Evolutionary conservation across 139 green algal genomes (phyloP).

Genomic region (Coelastrella sp.): DNA sequence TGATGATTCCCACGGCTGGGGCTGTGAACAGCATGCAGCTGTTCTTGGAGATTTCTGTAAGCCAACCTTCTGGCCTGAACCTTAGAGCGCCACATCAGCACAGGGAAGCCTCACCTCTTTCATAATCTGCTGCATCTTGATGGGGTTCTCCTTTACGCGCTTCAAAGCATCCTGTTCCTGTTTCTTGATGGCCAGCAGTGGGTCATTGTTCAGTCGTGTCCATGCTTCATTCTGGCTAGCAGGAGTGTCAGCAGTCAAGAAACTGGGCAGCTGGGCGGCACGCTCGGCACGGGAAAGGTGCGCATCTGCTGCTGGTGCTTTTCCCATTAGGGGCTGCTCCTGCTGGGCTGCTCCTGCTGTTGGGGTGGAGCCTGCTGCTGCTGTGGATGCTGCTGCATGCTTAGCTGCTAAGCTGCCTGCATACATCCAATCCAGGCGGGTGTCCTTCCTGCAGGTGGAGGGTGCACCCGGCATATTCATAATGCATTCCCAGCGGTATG

Average conservation of each 20-base stretch:
- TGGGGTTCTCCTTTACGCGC: slow-evolving; percentile 76
- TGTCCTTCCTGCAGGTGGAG: slow-evolving; percentile 51
- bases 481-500: neutral
- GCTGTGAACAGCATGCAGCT: no score
- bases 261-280: slow-evolving; percentile 65
- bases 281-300: slow-evolving; percentile 48
- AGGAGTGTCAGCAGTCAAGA: slow-evolving; percentile 73
- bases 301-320: slow-evolving; percentile 38
- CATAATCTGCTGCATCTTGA: slow-evolving; percentile 75
- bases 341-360: slow-evolving; percentile 50
- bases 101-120: slow-evolving; percentile 52
- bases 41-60: no score
- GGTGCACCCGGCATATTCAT: neutral
- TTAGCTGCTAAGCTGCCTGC: slow-evolving; percentile 80
- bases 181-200: slow-evolving; percentile 88
- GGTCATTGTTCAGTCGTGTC: slow-evolving; percentile 91
- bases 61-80: no score
- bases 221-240: slow-evolving; percentile 86
- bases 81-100: neutral
- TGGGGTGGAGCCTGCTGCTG: neutral
- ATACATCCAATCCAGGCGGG: slow-evolving; percentile 98
- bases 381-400: slow-evolving; percentile 47
- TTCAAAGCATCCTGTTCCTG: slow-evolving; percentile 78
- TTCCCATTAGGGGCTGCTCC: slow-evolving; percentile 69
- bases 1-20: no score